Evolutionary conservation across 192 early-diverging fungal species (phyloP), one percentile per base, ranked within the genome.

Genomic region (Coemansia sp.): DNA sequence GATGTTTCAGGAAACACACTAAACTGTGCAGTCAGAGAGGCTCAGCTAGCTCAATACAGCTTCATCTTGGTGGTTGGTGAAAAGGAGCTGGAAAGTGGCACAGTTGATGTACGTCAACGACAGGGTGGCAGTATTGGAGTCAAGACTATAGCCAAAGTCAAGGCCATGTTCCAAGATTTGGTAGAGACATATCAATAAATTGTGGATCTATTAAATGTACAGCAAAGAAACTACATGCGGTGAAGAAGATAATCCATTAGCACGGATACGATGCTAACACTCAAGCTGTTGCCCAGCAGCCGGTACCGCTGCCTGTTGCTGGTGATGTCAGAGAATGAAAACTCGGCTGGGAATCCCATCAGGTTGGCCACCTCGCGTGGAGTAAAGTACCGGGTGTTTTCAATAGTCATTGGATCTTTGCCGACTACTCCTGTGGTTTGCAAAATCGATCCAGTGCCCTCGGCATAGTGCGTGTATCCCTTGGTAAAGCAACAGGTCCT

Each of bases 261-360:
- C 56, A 87, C 81, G 0, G 88, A 79, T 0, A 97, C 92, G 1
- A 97, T 88, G 49, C 79, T 85, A 47, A 93, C 89, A 62, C 90
- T 98, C 17, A 98, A 83, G 32, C 90, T 93, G 66, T 98, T 98
- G 2, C 96, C 96, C 10, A 98, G 73, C 32, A 94, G 83, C n/a
- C 88, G 76, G 64, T 93, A 97, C 49, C 83, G 70, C 68, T 98
- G 96, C 60, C 86, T 88, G 14, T 85, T 57, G 2, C 83, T 88
- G 12, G 88, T 86, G 4, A 58, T 63, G 3, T 56, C 67, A 0
- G 94, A 94, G 45, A 97, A 94, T n/a, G 70, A 66, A 48, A 98
- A 90, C 8, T 75, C 69, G 4, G 70, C 62, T 6, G 90, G 90
- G 58, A 93, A 93, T n/a, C 92, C 88, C 89, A 92, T 90, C 17